Conservation (phyloP, 83 land plant genomes). For the Diphasiastrum complanatum region DNA sequence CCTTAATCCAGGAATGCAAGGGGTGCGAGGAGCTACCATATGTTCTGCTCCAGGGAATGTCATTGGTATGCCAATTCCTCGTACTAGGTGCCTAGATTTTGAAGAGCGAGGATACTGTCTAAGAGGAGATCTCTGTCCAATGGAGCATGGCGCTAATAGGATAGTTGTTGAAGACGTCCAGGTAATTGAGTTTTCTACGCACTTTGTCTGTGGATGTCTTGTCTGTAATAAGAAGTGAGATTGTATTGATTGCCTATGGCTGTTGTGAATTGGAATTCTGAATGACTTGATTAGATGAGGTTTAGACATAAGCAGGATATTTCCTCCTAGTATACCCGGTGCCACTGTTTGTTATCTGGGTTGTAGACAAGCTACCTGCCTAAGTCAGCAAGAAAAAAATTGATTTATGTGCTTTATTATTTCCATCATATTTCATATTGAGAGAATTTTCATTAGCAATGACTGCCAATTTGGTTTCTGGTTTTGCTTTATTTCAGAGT, state of each 20-base stretch:
- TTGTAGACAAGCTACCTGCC: too few species aligned
- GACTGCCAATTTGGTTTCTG: not conserved
- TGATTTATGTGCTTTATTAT: too few species aligned
- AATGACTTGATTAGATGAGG: not conserved
- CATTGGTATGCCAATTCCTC: slow-evolving; percentile 41
- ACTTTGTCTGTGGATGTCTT: not conserved
- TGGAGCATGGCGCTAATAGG: slow-evolving; percentile 98
- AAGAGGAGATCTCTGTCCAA: slow-evolving; percentile 94
- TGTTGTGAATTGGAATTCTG: not conserved
- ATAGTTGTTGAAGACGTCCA: slow-evolving; percentile 99
- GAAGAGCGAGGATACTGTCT: slow-evolving; percentile 97
- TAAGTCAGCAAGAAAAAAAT: too few species aligned
- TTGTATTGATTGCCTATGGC: not conserved
- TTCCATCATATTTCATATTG: too few species aligned
- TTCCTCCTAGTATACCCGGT: too few species aligned
- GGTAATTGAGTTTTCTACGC: slow-evolving; percentile 39
- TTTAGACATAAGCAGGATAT: not conserved
- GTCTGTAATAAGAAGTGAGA: not conserved
- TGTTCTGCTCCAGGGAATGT: slow-evolving; percentile 37
- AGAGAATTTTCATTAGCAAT: too few species aligned
- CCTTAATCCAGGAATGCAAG: slow-evolving; percentile 47
- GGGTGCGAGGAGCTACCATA: slow-evolving; percentile 40
- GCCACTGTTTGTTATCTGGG: too few species aligned
- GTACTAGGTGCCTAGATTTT: slow-evolving; percentile 86
- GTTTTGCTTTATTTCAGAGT: slow-evolving; percentile 43